phyloP scores from a whole-genome alignment of 2,329 filamentous ascomycete species.

The Sodiomyces alkalinus region DNA sequence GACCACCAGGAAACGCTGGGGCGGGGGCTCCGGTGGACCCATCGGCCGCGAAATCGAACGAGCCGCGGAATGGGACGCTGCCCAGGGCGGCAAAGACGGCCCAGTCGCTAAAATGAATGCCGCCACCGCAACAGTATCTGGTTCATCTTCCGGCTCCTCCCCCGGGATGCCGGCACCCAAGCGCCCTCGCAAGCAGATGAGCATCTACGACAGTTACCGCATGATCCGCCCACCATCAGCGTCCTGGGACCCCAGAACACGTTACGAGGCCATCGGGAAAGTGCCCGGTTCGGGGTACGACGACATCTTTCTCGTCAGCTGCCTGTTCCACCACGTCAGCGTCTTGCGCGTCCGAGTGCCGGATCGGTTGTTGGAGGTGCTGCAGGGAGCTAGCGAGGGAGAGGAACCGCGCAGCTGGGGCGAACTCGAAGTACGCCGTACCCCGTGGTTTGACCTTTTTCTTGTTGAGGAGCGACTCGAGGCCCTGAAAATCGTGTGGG shows the following conservation, averaged over 20 bases:
- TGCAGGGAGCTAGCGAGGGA: constrained; percentile 30
- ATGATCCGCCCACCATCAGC: constrained; percentile 42
- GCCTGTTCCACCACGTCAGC: constrained; percentile 45
- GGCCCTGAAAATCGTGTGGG: constrained; percentile 43
- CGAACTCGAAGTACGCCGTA: constrained; percentile 39
- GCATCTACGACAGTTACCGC: constrained; percentile 48
- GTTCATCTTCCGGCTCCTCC: background rate
- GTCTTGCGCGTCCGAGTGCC: constrained; percentile 45
- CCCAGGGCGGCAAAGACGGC: constrained; percentile 30
- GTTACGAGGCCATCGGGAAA: constrained; percentile 42
- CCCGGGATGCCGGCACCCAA: constrained; percentile 19
- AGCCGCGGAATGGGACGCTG: constrained; percentile 29
- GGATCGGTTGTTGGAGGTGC: constrained; percentile 30
- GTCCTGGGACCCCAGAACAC: constrained; percentile 45
- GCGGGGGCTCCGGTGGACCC: constrained; percentile 44
- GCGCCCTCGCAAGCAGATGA: constrained; percentile 37
- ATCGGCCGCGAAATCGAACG: constrained; percentile 45
- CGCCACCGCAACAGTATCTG: constrained; percentile 6
- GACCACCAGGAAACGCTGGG: constrained; percentile 45
- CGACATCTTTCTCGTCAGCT: constrained; percentile 46
- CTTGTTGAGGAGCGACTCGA: constrained; percentile 34
- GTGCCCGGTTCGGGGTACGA: constrained; percentile 31
- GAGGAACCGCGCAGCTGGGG: constrained; percentile 31
- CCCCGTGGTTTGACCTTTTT: constrained; percentile 47
- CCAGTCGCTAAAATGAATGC: constrained; percentile 2